These are phyloP conservation scores for Eurotiales sp. DNA, from an alignment of 2,329 filamentous ascomycete genomes.

Conservation along the genomic window DNA sequence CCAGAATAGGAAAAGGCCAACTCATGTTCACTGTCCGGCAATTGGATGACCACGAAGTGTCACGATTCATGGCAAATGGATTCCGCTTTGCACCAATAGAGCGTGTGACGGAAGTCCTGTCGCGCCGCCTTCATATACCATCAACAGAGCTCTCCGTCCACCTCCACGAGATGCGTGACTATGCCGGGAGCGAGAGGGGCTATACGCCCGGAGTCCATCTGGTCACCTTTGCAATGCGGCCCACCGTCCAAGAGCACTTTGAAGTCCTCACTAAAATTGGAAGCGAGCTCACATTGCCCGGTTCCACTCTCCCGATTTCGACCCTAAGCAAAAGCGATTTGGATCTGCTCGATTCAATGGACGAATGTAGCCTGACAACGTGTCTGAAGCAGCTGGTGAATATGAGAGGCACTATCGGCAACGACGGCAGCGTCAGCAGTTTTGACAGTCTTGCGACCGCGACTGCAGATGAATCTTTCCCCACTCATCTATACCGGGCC, in stretches of 20 bases:
- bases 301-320: conserved; percentile 50
- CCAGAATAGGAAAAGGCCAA: conserved; percentile 61
- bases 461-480: conserved; percentile 37
- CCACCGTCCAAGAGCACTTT: conserved; percentile 55
- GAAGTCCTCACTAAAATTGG: conserved; percentile 59
- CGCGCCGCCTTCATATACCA: conserved; percentile 70
- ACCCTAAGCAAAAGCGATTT: conserved; percentile 54
- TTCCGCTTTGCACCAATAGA: conserved; percentile 72
- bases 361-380: conserved; percentile 35
- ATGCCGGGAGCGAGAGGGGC: conserved; percentile 27
- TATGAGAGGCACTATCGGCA: conserved; percentile 15
- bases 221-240: conserved; percentile 41
- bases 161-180: conserved; percentile 62
- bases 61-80: conserved; percentile 64
- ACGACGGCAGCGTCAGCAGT: conserved; percentile 24
- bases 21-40: conserved; percentile 74
- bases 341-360: conserved; percentile 47
- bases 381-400: conserved; percentile 34
- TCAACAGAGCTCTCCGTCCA: conserved; percentile 57
- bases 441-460: conserved; percentile 15
- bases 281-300: conserved; percentile 36
- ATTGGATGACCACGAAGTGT: conserved; percentile 55
- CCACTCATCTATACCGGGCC: conserved; percentile 42
- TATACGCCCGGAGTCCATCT: conserved; percentile 36
- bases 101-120: conserved; percentile 66